These are phyloP conservation scores for Prunus davidiana DNA, from an alignment of 306 rosid species.

Conservation along the genomic window DNA sequence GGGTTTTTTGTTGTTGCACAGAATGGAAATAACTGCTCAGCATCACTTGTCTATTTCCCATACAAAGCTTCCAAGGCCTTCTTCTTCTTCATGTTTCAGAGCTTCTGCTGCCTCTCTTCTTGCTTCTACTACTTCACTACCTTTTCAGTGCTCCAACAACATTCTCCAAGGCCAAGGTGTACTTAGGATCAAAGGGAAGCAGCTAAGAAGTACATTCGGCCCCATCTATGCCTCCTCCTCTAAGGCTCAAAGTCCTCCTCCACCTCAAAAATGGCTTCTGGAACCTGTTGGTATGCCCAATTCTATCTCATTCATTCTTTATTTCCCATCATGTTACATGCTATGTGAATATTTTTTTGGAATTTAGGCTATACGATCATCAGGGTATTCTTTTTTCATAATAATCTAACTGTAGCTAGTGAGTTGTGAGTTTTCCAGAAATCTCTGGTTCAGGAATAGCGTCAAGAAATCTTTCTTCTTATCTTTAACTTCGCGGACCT, in stretches of 20 bases:
- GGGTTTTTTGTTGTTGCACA: background rate
- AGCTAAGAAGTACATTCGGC: conserved; percentile 20
- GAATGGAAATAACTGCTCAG: background rate
- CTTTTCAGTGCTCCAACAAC: conserved; percentile 32
- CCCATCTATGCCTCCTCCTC: conserved; percentile 33
- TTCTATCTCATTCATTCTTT: background rate
- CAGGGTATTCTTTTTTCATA: too few relatives aligned
- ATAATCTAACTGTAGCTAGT: too few relatives aligned
- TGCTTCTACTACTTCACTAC: conserved; percentile 26
- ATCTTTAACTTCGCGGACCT: too few relatives aligned
- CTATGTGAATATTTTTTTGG: too few relatives aligned
- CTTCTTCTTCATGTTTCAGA: conserved; percentile 28
- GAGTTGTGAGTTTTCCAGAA: too few relatives aligned
- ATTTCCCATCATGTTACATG: background rate
- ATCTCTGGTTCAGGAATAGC: too few relatives aligned
- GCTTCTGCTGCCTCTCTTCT: conserved; percentile 37
- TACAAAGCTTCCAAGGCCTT: background rate
- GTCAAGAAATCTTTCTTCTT: too few relatives aligned
- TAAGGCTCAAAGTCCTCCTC: conserved; percentile 29
- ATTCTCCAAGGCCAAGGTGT: conserved; percentile 20
- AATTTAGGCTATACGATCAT: too few relatives aligned
- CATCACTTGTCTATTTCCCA: background rate
- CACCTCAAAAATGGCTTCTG: conserved; percentile 71
- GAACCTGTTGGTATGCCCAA: conserved; percentile 69
- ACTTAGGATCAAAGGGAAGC: conserved; percentile 22